Evolutionary conservation across 2,329 filamentous ascomycete genomes (phyloP).

Genomic region (Calonectria naviculata): DNA sequence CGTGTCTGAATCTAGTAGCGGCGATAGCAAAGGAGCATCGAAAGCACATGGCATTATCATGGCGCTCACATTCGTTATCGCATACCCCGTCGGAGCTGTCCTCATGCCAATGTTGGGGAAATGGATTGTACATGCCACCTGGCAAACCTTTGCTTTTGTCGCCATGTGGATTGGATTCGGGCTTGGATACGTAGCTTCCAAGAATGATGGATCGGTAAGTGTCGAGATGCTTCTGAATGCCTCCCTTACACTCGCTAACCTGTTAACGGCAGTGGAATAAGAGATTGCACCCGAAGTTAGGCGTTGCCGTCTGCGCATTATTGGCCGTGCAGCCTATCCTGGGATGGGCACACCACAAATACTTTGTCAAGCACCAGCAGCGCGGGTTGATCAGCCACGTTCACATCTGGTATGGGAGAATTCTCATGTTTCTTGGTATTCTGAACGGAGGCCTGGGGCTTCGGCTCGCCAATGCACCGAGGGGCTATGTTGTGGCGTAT

Average conservation of each 20-base stretch:
- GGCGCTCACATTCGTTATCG: constrained; percentile 66
- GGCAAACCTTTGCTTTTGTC: constrained; percentile 65
- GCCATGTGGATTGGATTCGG: constrained; percentile 71
- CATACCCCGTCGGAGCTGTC: constrained; percentile 70
- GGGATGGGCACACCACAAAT: constrained; percentile 66
- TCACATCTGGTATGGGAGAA: constrained; percentile 74
- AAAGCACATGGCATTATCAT: constrained; percentile 67
- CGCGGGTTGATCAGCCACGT: constrained; percentile 64
- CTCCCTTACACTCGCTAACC: constrained; percentile 22
- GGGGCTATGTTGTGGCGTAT: not conserved
- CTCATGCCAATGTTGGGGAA: constrained; percentile 69
- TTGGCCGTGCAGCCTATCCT: constrained; percentile 68
- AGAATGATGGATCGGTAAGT: constrained; percentile 55
- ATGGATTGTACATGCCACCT: constrained; percentile 66
- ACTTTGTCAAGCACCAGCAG: constrained; percentile 58
- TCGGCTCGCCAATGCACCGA: constrained; percentile 54
- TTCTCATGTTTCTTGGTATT: constrained; percentile 67
- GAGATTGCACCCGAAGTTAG: constrained; percentile 65
- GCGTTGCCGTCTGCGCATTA: constrained; percentile 63
- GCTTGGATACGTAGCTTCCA: constrained; percentile 63
- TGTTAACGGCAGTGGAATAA: constrained; percentile 57
- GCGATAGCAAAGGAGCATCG: not conserved
- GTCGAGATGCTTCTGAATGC: not conserved
- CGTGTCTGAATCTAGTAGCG: not conserved
- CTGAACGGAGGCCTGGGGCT: constrained; percentile 74